phyloP scores from a whole-genome alignment of 306 rosid genomes.

The Sindora glabra region DNA sequence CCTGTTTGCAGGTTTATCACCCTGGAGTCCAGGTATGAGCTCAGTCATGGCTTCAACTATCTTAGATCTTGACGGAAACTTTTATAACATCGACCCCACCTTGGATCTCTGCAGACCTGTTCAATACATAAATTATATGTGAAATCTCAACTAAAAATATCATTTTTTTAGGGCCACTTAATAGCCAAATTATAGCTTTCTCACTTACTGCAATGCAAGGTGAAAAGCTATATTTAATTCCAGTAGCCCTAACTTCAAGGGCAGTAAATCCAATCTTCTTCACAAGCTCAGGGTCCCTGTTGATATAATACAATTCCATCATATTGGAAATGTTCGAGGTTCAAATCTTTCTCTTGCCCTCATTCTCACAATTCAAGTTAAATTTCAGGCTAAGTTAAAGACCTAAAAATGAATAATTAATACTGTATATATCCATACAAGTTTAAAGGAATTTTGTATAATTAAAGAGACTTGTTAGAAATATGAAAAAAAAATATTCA shows the following conservation, averaged over 20 bases:
- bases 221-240: slow-evolving; percentile 36
- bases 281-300: slow-evolving; percentile 39
- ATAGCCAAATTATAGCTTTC: background rate
- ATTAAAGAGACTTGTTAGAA: too few relatives aligned
- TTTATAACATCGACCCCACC: slow-evolving; percentile 52
- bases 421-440: too few relatives aligned
- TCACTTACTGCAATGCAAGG: slow-evolving; percentile 43
- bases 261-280: slow-evolving; percentile 47
- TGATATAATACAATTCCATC: background rate
- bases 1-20: slow-evolving; percentile 17
- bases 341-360: too few relatives aligned
- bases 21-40: slow-evolving; percentile 37
- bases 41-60: slow-evolving; percentile 40
- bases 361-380: too few relatives aligned
- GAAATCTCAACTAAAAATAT: too few relatives aligned
- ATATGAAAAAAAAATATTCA: too few relatives aligned
- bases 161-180: too few relatives aligned
- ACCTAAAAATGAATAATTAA: too few relatives aligned
- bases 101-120: slow-evolving; percentile 52
- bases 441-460: too few relatives aligned
- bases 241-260: slow-evolving; percentile 50
- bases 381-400: too few relatives aligned
- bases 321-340: background rate
- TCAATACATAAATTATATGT: background rate
- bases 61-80: slow-evolving; percentile 41